Evolutionary conservation across 495 filamentous ascomycete species (phyloP).

Genomic region (Coniosporium apollinis): DNA sequence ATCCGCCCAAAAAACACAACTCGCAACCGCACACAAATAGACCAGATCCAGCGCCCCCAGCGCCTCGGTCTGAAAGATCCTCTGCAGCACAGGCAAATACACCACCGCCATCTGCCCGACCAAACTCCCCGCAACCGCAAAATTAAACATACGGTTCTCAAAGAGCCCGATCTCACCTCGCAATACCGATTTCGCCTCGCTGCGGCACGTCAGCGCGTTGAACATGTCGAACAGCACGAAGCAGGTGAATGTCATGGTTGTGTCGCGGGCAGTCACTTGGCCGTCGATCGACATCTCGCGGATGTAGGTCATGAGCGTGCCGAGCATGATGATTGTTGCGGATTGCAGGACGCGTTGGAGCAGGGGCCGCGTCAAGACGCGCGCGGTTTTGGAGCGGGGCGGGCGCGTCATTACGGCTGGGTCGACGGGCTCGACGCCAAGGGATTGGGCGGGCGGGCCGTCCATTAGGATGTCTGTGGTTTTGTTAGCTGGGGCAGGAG

Average conservation of each 20-base stretch:
- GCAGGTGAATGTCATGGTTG: conserved; percentile 97
- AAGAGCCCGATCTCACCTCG: conserved; percentile 69
- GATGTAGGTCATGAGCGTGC: conserved; percentile 79
- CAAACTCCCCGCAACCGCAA: conserved; percentile 69
- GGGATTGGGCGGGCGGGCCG: conserved; percentile 88
- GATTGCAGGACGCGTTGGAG: conserved; percentile 77
- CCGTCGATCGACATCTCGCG: conserved; percentile 75
- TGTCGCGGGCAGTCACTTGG: conserved; percentile 76
- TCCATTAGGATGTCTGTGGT: conserved; percentile 93
- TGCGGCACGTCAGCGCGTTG: conserved; percentile 86
- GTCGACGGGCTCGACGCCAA: conserved; percentile 91
- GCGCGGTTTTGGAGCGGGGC: conserved; percentile 65
- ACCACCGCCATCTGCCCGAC: conserved; percentile 78
- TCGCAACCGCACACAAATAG: conserved; percentile 54
- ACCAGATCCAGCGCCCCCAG: conserved; percentile 55
- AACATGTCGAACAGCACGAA: conserved; percentile 99
- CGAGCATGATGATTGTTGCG: conserved; percentile 72
- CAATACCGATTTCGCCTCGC: conserved; percentile 75
- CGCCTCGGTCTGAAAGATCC: conserved; percentile 89
- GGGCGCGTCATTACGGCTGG: conserved; percentile 86
- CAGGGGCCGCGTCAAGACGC: conserved; percentile 69
- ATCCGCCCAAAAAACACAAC: conserved; percentile 87
- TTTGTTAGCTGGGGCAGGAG: conserved; percentile 11
- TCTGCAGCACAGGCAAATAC: conserved; percentile 83
- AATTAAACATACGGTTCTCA: conserved; percentile 88